Evolutionary conservation across 805 yeast species (phyloP).

Genomic region (Schizosaccharomyces octosporus): DNA sequence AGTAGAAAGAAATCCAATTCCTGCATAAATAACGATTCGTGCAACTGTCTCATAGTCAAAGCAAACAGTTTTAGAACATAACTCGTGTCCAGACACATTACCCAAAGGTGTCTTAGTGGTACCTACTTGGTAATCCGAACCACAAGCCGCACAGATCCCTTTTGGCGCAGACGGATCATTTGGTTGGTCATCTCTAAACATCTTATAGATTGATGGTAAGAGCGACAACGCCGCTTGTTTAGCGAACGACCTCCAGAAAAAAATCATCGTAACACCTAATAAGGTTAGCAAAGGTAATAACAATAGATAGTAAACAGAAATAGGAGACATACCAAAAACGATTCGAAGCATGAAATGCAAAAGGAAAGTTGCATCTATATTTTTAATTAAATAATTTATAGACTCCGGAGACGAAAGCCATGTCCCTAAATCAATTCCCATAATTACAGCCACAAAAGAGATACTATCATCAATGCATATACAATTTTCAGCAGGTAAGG

Average conservation of each 20-base stretch:
- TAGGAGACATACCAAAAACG: neutral
- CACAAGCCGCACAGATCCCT: constrained; percentile 11
- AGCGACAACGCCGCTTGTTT: constrained; percentile 38
- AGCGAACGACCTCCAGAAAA: constrained; percentile 48
- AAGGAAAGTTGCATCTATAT: neutral
- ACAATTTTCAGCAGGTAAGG: constrained; percentile 73
- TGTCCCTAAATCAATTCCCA: constrained; percentile 46
- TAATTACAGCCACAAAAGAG: constrained; percentile 69
- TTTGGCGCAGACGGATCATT: neutral
- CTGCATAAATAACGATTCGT: constrained; percentile 56
- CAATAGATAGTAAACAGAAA: neutral
- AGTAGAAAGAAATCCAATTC: constrained; percentile 35
- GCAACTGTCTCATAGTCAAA: constrained; percentile 59
- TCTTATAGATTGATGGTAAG: constrained; percentile 32
- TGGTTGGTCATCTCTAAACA: neutral
- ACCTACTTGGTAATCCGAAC: constrained; percentile 15
- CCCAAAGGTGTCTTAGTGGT: constrained; percentile 14
- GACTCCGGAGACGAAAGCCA: constrained; percentile 18
- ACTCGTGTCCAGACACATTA: neutral
- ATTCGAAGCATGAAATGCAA: neutral
- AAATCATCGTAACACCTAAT: constrained; percentile 34
- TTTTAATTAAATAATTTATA: neutral
- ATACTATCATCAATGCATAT: constrained; percentile 93
- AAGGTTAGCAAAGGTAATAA: neutral
- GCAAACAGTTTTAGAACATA: constrained; percentile 18